Base-by-base conservation (phyloP, 2,329 filamentous ascomycete genomes). In the Sclerotinia borealis region DNA sequence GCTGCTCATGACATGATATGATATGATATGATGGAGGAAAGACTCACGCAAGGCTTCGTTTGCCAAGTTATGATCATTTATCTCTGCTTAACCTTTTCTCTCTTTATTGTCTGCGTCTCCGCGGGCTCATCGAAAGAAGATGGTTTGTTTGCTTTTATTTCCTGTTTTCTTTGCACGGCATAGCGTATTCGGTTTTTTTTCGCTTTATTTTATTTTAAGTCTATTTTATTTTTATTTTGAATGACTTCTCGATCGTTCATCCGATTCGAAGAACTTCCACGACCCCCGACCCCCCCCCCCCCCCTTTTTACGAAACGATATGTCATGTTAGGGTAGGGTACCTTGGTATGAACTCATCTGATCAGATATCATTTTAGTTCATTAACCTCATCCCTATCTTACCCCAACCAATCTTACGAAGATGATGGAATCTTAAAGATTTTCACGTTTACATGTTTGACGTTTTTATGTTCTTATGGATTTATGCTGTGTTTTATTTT, bases 401-500 rank as follows among this genome's bases (percentile, higher is more conserved):
- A 70, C 71, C 67, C 68, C 68, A 68, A 69, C 65, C 58, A 59
- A 47, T 55, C 60, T 60, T 65, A 72, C 59, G 71, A 71, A 50
- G 67, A 71, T 72, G 67, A 71, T 69, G 69, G 69, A 69, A 45
- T 55, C n/a, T 58, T 39, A 29, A 56, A 45, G 36, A 41, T n/a
- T 49, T 51, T 56, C 31, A 56, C 52, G 52, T 56, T 56, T 56
- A 31, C 34, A 63, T 47, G 61, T 68, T 65, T 71, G 69, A 68
- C 59, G 66, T 63, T 68, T 66, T 70, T 65, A 67, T 50, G 62
- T 63, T 63, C 36, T 64, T 66, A 69, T 65, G 59, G 47, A 43
- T 22, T 39, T 41, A 37, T 55, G 31, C 25, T 55, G 34, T 55
- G 36, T 70, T 69, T 58, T 54, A 61, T 66, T 66, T 60, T 62